Base-by-base conservation (phyloP, 352 stramenopile species). In the Globisporangium heterothallicum region DNA sequence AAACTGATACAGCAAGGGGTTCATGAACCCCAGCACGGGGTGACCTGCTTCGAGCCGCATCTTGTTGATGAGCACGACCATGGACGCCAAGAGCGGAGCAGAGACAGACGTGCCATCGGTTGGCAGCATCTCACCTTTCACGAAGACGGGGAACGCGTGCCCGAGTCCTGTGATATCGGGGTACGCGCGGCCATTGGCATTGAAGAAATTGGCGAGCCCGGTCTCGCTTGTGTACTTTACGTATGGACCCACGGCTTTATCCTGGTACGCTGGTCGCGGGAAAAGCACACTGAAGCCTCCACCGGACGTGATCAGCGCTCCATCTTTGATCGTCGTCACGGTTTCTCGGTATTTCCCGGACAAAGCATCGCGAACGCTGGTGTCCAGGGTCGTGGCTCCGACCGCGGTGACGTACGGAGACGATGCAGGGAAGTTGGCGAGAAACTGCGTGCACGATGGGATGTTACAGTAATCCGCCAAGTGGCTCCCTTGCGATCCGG, bases 91-190 rank as follows among this genome's bases (percentile, higher is more conserved):
- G 27, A 92, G 64, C 1, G 81, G 81, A 12, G 81, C 77, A 10
- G 81, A 88, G 21, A 88, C 78, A 0, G 76, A 88, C 9, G 81
- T 92, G 27, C 81, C 81, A 26, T 92, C 81, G 0, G 77, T 89
- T 9, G 68, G 63, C 16, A 58, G 59, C 27, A 89, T 36, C 22
- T 68, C 51, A 14, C 74, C 74, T 32, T 84, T 83, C 25, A 83
- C 53, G 49, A 79, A 64, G 4, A 88, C 74, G 7, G 74, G 76
- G 55, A 92, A 85, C 24, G 63, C 63, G 45, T 85, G 72, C 10
- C 81, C 81, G 8, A 89, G 46, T 0, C 74, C 81, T 38, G 78
- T 57, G n/a, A 92, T 58, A 34, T 91, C 80, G 0, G 80, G 80
- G 22, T 87, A 74, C 24, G 71, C 80, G 42, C 80, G 63, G 13